Evolutionary conservation across 108 stramenopile species (phyloP).

Genomic region (Phaeodactylum tricornutum): DNA sequence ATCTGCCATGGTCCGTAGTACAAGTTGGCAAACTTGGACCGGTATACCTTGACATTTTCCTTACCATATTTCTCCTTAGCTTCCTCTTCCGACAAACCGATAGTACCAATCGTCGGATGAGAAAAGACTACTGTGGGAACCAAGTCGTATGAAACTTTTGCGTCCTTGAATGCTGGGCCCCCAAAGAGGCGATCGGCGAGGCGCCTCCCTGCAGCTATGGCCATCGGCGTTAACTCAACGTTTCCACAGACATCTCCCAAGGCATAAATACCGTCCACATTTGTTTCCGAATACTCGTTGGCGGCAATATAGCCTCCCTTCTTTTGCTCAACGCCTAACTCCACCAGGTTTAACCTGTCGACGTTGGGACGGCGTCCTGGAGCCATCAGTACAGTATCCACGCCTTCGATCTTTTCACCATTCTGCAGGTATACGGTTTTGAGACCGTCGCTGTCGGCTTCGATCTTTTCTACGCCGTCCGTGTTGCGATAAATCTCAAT

Average conservation of each 20-base stretch:
- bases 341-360: constrained; percentile 39
- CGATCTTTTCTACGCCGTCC: constrained; percentile 30
- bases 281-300: constrained; percentile 63
- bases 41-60: constrained; percentile 73
- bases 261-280: constrained; percentile 43
- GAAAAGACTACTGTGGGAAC: constrained; percentile 82
- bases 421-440: constrained; percentile 44
- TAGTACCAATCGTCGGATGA: constrained; percentile 71
- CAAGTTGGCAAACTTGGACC: constrained; percentile 74
- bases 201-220: constrained; percentile 22
- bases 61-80: constrained; percentile 69
- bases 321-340: constrained; percentile 40
- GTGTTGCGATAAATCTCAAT: constrained; percentile 49
- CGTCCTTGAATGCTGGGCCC: constrained; percentile 20
- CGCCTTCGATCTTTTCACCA: constrained; percentile 48
- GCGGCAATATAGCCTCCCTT: constrained; percentile 35
- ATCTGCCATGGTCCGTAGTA: constrained; percentile 73
- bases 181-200: constrained; percentile 37
- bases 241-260: constrained; percentile 79
- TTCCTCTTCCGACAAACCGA: constrained; percentile 61
- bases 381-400: constrained; percentile 73
- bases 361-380: constrained; percentile 72
- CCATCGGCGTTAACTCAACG: constrained; percentile 83
- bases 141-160: constrained; percentile 64
- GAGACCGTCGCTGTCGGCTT: constrained; percentile 19